A percentile compares a stretch with the other conserved stretches of the same genome.
These are phyloP conservation scores for Ophiostoma himal-ulmi DNA, from an alignment of 2,329 filamentous ascomycete genomes.

Conservation along the genomic window DNA sequence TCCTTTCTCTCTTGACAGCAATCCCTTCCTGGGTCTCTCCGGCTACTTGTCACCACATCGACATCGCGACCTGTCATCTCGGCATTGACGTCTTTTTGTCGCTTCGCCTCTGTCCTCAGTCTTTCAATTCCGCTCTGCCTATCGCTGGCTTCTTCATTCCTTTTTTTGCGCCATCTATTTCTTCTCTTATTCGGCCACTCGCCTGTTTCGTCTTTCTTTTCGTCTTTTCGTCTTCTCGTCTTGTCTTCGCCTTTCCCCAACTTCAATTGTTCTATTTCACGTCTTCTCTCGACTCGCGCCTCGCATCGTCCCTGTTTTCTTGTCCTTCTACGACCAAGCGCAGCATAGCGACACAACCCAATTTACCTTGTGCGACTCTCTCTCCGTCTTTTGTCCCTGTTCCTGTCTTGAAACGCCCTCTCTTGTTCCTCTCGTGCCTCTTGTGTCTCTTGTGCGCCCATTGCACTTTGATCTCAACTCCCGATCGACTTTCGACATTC, in stretches of 20 bases:
- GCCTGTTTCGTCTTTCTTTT: background rate
- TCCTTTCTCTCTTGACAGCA: background rate
- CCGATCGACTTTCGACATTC: slow-evolving; percentile 4
- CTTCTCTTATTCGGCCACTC: background rate
- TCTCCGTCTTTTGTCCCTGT: background rate
- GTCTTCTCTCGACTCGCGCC: background rate
- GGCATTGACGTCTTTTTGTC: background rate
- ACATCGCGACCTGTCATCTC: slow-evolving; percentile 6
- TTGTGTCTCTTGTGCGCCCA: background rate
- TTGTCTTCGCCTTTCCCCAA: background rate
- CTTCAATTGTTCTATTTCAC: background rate
- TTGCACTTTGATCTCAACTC: background rate
- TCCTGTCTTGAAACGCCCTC: slow-evolving; percentile 5
- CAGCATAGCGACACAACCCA: slow-evolving; percentile 13
- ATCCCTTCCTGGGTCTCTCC: background rate
- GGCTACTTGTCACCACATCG: background rate
- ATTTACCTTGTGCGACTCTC: slow-evolving; percentile 6
- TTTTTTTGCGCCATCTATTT: background rate
- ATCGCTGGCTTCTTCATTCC: background rate
- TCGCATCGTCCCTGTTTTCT: background rate
- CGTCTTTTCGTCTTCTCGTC: background rate
- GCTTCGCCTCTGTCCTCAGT: background rate
- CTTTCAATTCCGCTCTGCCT: background rate
- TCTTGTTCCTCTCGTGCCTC: background rate
- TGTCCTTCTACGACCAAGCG: background rate